phyloP scores from a whole-genome alignment of 176 grass and related monocot species.

The Thalia dealbata region DNA sequence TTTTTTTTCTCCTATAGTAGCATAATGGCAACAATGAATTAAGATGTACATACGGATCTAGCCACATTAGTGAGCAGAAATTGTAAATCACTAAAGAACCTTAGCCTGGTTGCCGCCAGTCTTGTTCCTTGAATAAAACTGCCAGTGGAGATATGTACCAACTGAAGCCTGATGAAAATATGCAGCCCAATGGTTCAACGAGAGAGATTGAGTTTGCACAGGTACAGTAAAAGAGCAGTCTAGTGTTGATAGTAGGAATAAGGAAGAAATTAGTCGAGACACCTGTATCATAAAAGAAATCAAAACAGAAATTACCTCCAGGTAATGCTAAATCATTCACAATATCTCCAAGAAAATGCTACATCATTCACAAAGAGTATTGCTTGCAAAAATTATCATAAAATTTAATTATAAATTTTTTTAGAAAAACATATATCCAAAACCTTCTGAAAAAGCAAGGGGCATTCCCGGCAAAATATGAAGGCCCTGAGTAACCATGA shows the following conservation, averaged over 20 bases:
- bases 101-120: constrained; percentile 19
- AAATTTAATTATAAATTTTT: too few species aligned
- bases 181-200: constrained; percentile 70
- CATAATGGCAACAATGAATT: neutral
- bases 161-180: constrained; percentile 86
- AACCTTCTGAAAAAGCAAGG: constrained; percentile 74
- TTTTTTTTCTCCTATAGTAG: too few species aligned
- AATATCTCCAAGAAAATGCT: neutral
- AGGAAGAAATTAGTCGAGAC: constrained; percentile 57
- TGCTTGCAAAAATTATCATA: neutral
- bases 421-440: constrained; percentile 4
- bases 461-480: constrained; percentile 48
- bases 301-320: constrained; percentile 2
- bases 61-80: neutral
- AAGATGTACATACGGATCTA: neutral
- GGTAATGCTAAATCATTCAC: neutral
- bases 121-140: constrained; percentile 24
- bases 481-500: constrained; percentile 73
- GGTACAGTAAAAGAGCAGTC: constrained; percentile 39
- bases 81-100: constrained; percentile 21
- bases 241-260: constrained; percentile 56
- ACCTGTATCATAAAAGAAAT: constrained; percentile 32
- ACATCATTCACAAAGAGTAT: constrained; percentile 1
- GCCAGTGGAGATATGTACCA: constrained; percentile 41
- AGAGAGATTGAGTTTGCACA: constrained; percentile 47